Evolutionary conservation across 2,329 filamentous ascomycete species (phyloP).

Genomic region (Penicillium crustosum): DNA sequence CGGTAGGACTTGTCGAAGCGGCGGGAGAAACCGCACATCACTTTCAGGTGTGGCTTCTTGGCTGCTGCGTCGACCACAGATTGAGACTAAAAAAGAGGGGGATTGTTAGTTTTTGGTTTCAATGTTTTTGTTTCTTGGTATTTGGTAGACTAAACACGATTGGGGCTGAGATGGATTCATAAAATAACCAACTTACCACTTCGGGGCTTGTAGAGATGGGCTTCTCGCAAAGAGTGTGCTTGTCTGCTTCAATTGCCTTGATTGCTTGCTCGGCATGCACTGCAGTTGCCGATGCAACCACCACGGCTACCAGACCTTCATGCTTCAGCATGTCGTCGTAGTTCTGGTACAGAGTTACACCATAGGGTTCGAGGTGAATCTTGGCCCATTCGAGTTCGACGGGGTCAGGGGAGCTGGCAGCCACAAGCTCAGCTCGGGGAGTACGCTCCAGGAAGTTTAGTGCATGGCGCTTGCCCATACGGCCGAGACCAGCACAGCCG

Average conservation of each 20-base stretch:
- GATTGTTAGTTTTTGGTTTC: neutral
- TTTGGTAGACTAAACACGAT: neutral
- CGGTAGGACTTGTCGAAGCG: slow-evolving; percentile 67
- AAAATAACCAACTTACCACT: slow-evolving; percentile 46
- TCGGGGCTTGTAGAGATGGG: slow-evolving; percentile 57
- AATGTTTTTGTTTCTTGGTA: neutral
- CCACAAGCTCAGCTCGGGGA: slow-evolving; percentile 52
- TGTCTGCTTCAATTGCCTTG: slow-evolving; percentile 55
- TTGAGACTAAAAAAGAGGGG: slow-evolving; percentile 51
- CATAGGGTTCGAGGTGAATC: slow-evolving; percentile 51
- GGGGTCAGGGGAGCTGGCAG: slow-evolving; percentile 49
- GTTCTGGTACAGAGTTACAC: slow-evolving; percentile 54
- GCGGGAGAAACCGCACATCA: slow-evolving; percentile 66
- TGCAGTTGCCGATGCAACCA: slow-evolving; percentile 56
- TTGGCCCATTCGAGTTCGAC: slow-evolving; percentile 53
- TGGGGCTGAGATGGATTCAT: neutral
- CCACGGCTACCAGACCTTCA: slow-evolving; percentile 55
- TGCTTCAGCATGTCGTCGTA: slow-evolving; percentile 60
- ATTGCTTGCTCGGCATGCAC: slow-evolving; percentile 59
- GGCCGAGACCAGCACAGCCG: slow-evolving; percentile 51
- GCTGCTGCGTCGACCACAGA: slow-evolving; percentile 59
- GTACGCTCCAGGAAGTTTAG: slow-evolving; percentile 50
- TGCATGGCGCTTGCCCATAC: slow-evolving; percentile 54
- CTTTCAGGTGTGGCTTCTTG: slow-evolving; percentile 60
- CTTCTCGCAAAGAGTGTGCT: slow-evolving; percentile 60